Evolutionary conservation across 2,329 filamentous ascomycete species (phyloP), one percentile per base, ranked within the genome.

Genomic region (Penicillium sclerotiorum): DNA sequence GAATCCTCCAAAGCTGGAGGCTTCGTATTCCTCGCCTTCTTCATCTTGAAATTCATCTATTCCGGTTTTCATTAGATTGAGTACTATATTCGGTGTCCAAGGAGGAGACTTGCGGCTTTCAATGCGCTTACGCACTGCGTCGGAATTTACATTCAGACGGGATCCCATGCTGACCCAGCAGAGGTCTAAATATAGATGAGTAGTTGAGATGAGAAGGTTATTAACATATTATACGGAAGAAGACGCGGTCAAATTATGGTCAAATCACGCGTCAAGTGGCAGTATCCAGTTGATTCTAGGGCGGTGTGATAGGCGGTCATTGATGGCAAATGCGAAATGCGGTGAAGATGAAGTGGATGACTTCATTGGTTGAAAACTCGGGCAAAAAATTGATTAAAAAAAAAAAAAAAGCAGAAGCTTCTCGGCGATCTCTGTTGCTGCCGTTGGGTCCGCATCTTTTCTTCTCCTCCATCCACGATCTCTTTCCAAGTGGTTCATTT

Each of bases 11-110:
- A 97, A 99, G 45, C 82, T 83, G 55, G 91, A 96, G 2, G 80
- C 83, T 50, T 87, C 85, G 69, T 99, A 99, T 69, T 99, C 95
- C 50, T 97, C 93, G 49, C 94, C 93, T 20, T 82, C 81, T 67
- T 96, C 91, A 55, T 88, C 80, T 2, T 86, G 78, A 68, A 96
- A 97, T 2, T 79, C 81, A 71, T 96, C 75, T 77, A 59, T 33
- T 48, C n/a, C 3, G 5, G 41, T 45, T 25, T 42, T 18, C 21
- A 49, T 61, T 50, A 58, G 50, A 50, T 36, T 18, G 13, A 17
- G 5, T 9, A 35, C 38, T 39, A 20, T 25, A 27, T 18, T n/a
- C 8, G 39, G 46, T 13, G 37, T 41, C 18, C 9, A 39, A 30
- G 23, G 12, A 18, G 21, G 18, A 27, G n/a, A 60, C 73, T 41